These are phyloP conservation scores for Trichosporon ovoides DNA, from an alignment of 1,284 basidiomycete species.

Conservation along the genomic window DNA sequence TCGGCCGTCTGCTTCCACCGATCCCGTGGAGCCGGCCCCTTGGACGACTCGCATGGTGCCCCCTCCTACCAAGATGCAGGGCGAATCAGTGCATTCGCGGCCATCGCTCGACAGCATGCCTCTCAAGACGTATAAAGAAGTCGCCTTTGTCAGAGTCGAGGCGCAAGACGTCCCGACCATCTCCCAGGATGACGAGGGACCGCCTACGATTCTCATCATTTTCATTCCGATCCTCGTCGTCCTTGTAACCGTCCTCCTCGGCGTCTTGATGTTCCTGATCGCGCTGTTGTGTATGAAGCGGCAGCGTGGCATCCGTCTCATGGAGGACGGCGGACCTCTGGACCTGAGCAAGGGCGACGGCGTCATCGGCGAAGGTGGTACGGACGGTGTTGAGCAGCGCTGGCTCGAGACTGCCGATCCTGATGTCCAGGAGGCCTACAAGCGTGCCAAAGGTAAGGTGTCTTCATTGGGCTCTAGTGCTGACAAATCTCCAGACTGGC, in stretches of 20 bases:
- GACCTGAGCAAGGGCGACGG: conserved; percentile 88
- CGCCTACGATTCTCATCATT: conserved; percentile 36
- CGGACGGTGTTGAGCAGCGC: conserved; percentile 81
- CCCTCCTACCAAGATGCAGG: conserved; percentile 21
- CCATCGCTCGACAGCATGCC: background rate
- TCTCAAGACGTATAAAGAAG: background rate
- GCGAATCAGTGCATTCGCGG: background rate
- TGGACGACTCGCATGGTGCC: conserved; percentile 33
- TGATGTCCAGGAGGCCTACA: conserved; percentile 64
- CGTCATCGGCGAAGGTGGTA: conserved; percentile 81
- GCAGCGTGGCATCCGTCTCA: conserved; percentile 71
- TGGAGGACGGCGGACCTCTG: conserved; percentile 83
- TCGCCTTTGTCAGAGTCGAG: background rate
- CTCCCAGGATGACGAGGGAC: conserved; percentile 20
- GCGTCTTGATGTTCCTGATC: conserved; percentile 81
- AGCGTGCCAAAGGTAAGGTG: conserved; percentile 75
- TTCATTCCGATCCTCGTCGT: conserved; percentile 80
- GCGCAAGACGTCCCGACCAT: background rate
- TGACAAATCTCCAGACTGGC: conserved; percentile 63
- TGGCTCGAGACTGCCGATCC: conserved; percentile 86
- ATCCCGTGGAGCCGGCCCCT: conserved; percentile 18
- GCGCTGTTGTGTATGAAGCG: conserved; percentile 77
- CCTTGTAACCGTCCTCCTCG: conserved; percentile 83
- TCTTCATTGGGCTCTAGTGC: background rate
- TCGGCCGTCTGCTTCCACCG: conserved; percentile 9